phyloP scores from a whole-genome alignment of 805 yeast species.

The Teunomyces panamensis region DNA sequence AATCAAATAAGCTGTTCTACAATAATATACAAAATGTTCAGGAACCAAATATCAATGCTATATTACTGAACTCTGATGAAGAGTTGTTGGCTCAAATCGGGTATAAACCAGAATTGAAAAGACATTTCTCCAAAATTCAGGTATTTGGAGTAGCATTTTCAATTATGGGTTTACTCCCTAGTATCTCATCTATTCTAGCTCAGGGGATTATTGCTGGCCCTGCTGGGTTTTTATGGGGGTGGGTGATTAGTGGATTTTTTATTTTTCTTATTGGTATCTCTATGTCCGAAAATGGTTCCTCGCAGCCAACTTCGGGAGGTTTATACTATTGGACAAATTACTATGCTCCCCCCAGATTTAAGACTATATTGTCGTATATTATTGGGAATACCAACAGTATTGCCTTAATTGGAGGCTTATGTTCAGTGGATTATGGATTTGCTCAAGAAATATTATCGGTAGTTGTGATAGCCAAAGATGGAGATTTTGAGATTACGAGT shows the following conservation, averaged over 20 bases:
- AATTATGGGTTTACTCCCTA: slow-evolving; percentile 69
- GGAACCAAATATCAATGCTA: slow-evolving; percentile 21
- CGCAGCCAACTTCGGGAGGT: slow-evolving; percentile 77
- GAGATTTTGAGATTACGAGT: slow-evolving; percentile 51
- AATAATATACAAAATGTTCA: slow-evolving; percentile 30
- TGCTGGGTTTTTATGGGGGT: slow-evolving; percentile 68
- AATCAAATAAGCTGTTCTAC: slow-evolving; percentile 21
- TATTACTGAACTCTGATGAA: slow-evolving; percentile 16
- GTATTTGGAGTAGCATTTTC: slow-evolving; percentile 71
- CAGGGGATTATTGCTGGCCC: slow-evolving; percentile 63
- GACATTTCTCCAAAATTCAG: slow-evolving; percentile 60
- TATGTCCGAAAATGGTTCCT: slow-evolving; percentile 66
- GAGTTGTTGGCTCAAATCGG: slow-evolving; percentile 56
- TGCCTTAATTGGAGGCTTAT: slow-evolving; percentile 63
- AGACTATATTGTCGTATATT: slow-evolving; percentile 55
- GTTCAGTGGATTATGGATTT: slow-evolving; percentile 70
- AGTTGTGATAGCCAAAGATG: slow-evolving; percentile 53
- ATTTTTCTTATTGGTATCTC: slow-evolving; percentile 58
- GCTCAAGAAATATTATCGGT: slow-evolving; percentile 58
- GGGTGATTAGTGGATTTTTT: slow-evolving; percentile 60
- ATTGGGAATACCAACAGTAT: slow-evolving; percentile 68
- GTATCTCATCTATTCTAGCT: slow-evolving; percentile 54
- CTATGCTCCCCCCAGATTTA: slow-evolving; percentile 55
- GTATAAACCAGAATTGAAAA: slow-evolving; percentile 63
- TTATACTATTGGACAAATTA: slow-evolving; percentile 66